Evolutionary conservation across 352 stramenopile species (phyloP), one percentile per base, ranked within the genome.

Genomic region (Nothophytophthora sp.): DNA sequence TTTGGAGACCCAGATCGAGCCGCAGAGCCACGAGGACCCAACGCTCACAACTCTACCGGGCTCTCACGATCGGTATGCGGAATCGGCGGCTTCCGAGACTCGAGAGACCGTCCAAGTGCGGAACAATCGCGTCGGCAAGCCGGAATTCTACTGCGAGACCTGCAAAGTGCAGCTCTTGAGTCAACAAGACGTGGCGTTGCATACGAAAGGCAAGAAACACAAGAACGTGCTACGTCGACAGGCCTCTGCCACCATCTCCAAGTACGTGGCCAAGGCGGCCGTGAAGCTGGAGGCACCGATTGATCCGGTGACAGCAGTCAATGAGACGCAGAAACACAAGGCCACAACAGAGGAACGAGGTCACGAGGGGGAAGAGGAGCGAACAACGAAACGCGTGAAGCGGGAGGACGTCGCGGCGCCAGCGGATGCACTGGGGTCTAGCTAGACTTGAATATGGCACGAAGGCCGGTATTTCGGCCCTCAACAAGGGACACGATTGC

Each of bases 201-300:
- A 95, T 57, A 63, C 59, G 35, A 87, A 90, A 47, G 85, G 85
- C 34, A 90, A 90, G 58, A 86, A 83, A 30, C 85, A 95, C 73
- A 92, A 95, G 67, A 89, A 88, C 43, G 77, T 86, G 43, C 29
- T 88, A 35, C 75, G 80, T 37, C 55, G 63, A 22, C 54, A 76
- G 19, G 67, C 70, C 18, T 68, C 76, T 0, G 63, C 65, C 3
- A 83, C 79, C 8, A 66, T 87, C 22, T 85, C 78, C 19, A 73
- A 84, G 55, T 67, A 81, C 23, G 59, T 77, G 4, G 40, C 54
- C 7, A 68, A 70, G 51, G 52, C 56, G 2, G 59, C 50, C 10
- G 20, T 58, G 56, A 52, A 50, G 19, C 58, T 50, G 36, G 23
- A 50, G 6, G 27, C 43, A 10, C 23, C 29, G 27, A 22, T 39